Conservation (phyloP, 345 rosid species). For the Heritiera fomes region DNA sequence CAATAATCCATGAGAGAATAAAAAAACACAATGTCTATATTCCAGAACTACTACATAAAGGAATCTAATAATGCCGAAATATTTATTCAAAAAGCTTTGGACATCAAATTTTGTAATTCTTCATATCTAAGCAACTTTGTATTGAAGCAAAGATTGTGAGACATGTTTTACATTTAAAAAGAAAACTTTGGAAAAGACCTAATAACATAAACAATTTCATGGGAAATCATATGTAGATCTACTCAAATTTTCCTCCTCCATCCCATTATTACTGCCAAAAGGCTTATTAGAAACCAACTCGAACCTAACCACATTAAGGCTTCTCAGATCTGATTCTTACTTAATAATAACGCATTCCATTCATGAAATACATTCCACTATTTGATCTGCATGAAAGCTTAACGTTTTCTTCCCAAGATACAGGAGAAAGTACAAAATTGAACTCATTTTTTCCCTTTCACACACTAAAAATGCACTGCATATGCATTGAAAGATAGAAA, state of each 20-base stretch:
- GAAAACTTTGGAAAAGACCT: not conserved
- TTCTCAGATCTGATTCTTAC: not conserved
- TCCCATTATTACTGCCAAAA: not conserved
- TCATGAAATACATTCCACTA: not conserved
- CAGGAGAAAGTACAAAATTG: not conserved
- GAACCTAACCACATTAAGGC: not conserved
- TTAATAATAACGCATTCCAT: not conserved
- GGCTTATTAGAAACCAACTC: not conserved
- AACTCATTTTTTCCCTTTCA: not conserved
- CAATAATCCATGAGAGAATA: not conserved
- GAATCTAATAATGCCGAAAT: not conserved
- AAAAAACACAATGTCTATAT: not conserved
- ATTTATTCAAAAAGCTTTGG: not conserved
- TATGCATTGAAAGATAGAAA: not conserved
- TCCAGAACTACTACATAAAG: not conserved
- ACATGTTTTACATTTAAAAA: not conserved
- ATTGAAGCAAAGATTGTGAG: not conserved
- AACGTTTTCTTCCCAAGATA: not conserved
- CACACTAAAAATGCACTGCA: not conserved
- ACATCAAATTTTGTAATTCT: not conserved
- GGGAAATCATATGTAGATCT: constrained; percentile 71
- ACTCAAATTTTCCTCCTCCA: not conserved
- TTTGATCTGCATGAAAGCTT: not conserved
- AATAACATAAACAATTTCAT: not conserved
- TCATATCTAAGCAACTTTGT: not conserved